Base-by-base conservation (phyloP, 2,329 filamentous ascomycete species). In the Endoconidiophora laricicola region DNA sequence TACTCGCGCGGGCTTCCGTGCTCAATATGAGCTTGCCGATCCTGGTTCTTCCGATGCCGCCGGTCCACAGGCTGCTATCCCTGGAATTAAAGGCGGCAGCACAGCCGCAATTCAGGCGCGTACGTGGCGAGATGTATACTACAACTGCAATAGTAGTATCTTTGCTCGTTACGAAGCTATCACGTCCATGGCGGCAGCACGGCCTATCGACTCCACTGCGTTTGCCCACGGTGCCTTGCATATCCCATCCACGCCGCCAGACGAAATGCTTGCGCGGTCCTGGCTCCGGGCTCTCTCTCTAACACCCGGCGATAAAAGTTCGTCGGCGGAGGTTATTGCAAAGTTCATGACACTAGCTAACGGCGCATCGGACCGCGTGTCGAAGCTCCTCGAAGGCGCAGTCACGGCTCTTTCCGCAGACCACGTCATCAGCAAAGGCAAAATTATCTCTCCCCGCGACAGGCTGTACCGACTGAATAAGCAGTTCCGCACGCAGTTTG, bases 391-490 rank as follows among this genome's bases (percentile, higher is more conserved):
- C 2, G 66, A 71, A 41, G 61, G 63, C 51, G 72, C 69, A 0
- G 68, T 77, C 42, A 62, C 66, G 41, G 63, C 68, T 38, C 64
- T 79, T 12, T 70, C 71, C 29, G 60, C 62, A 5, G 65, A 70
- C 38, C 69, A 69, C 46, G 64, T 87, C 23, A 72, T 77, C 36
- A 74, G 75, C 56, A 73, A 74, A 55, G 74, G 71, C 48, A 80
- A 78, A 55, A 69, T 73, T 16, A 73, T 76, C 24, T 69, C 71
- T 0, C 64, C 74, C n/a, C 62, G 66, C 2, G 79, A 78, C 0
- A 70, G 76, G 7, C 76, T 77, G 9, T 86, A 78, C 60, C 69
- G 74, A 39, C 70, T 84, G 33, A 76, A 76, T 48, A 73, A 78
- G 54, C 67, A 70, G 24, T 78, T 81, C 55, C 65, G 70, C 6